Evolutionary conservation across 805 yeast species (phyloP), one percentile per base, ranked within the genome.

Genomic region (Schizosaccharomyces lindneri): DNA sequence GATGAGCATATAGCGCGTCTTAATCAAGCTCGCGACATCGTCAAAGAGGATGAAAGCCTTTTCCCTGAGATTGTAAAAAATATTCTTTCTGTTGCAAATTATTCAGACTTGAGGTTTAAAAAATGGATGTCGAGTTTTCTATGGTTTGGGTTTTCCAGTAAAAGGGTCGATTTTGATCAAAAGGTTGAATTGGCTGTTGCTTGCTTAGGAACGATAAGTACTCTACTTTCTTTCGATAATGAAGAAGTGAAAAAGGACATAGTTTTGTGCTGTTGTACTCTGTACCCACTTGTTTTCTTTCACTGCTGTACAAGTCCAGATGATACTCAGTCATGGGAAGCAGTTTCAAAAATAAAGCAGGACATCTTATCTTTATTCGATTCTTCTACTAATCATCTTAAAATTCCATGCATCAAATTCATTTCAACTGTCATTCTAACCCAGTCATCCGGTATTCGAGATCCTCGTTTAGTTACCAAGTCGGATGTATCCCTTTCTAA

Each of bases 321-420:
- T 32, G 73, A 73, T 62, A 65, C 66, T 5, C 67, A 68, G 13
- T 65, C 73, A 17, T 87, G 95, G 95, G 69, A 72, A 31, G 74
- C 76, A 59, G 67, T 85, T 64, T 69, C 74, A 17, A 76, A 74
- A 5, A 71, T 89, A 66, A 86, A 85, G 70, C 73, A 74, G 39
- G 73, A 73, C 43, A 74, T 87, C n/a, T 69, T 85, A n/a, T 71
- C 75, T 9, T 76, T 80, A 63, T 86, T 87, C 81, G 78, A 76
- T 27, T 64, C 67, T 24, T 29, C 65, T 4, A 69, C 69, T 62
- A 73, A 71, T 27, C 85, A 84, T 15, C 73, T 81, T 59, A 81
- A 79, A 69, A 72, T 85, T n/a, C 82, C 89, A 36, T 74, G 84
- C n/a, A 73, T 83, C 61, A 86, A 84, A 70, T 81, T 89, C 63